Conservation (phyloP, 2,329 filamentous ascomycete genomes). For the Cytospora leucostoma region DNA sequence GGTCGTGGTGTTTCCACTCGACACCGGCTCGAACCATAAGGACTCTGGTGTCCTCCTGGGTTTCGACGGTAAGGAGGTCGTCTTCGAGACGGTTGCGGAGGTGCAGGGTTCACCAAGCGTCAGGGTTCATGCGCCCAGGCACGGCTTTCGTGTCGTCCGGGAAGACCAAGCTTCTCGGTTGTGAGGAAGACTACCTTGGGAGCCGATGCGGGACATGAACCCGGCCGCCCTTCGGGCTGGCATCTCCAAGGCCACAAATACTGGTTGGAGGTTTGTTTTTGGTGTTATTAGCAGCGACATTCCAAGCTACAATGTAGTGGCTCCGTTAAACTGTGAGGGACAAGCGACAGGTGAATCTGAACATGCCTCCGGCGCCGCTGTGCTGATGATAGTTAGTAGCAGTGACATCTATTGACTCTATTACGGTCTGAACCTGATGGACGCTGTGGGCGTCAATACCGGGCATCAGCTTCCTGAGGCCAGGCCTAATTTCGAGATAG, state of each 20-base stretch:
- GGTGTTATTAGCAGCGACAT: background rate
- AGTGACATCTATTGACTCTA: background rate
- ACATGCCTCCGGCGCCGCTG: background rate
- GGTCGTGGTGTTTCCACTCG: slow-evolving; percentile 63
- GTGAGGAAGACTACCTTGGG: background rate
- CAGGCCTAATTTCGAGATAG: background rate
- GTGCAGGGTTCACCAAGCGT: slow-evolving; percentile 40
- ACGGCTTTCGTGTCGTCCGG: slow-evolving; percentile 53
- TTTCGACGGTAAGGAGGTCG: slow-evolving; percentile 56
- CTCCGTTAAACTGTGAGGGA: background rate
- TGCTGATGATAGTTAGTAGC: background rate
- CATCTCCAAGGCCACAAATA: background rate
- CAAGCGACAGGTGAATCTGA: background rate
- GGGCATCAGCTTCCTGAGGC: background rate
- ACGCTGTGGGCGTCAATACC: background rate
- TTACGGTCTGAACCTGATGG: background rate
- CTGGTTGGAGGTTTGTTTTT: background rate
- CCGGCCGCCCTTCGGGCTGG: background rate
- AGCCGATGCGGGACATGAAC: background rate
- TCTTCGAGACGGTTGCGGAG: slow-evolving; percentile 53
- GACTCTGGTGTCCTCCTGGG: slow-evolving; percentile 59
- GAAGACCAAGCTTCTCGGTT: slow-evolving; percentile 33
- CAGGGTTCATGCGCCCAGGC: slow-evolving; percentile 62
- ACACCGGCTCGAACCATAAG: slow-evolving; percentile 60
- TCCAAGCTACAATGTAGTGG: background rate